A percentile compares a stretch with the other conserved stretches of the same genome.
These are phyloP conservation scores for Zizania palustris DNA, from an alignment of 202 grass and related monocot genomes.

Conservation along the genomic window DNA sequence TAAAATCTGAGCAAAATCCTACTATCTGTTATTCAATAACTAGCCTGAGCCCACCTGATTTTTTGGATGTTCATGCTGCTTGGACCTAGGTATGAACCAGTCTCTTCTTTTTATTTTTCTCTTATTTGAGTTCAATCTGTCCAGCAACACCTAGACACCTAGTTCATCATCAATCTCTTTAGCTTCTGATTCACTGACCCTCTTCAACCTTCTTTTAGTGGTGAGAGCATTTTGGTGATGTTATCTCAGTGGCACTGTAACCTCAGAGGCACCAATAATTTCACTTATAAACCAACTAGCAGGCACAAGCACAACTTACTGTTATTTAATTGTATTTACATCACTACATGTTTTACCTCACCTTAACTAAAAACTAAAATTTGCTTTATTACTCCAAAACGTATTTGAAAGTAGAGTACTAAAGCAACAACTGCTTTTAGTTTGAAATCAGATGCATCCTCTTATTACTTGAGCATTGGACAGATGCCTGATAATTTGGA, in stretches of 20 bases:
- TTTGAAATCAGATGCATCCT: slow-evolving; percentile 12
- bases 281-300: not conserved
- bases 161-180: not conserved
- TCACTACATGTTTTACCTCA: not conserved
- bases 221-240: not conserved
- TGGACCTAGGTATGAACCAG: not conserved
- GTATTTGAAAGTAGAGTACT: not conserved
- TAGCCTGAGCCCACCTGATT: not conserved
- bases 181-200: not conserved
- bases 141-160: not conserved
- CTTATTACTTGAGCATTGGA: slow-evolving; percentile 35
- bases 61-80: not conserved
- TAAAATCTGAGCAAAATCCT: not conserved
- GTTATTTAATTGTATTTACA: not conserved
- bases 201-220: not conserved
- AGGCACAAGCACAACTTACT: not conserved
- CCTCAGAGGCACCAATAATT: not conserved
- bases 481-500: slow-evolving; percentile 65
- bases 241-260: not conserved
- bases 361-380: not conserved
- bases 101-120: too few species aligned
- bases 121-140: too few species aligned
- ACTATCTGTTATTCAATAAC: not conserved
- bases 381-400: not conserved
- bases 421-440: not conserved